Evolutionary conservation across 2,329 filamentous ascomycete species (phyloP), one percentile per base, ranked within the genome.

Genomic region (Penicillium palitans): DNA sequence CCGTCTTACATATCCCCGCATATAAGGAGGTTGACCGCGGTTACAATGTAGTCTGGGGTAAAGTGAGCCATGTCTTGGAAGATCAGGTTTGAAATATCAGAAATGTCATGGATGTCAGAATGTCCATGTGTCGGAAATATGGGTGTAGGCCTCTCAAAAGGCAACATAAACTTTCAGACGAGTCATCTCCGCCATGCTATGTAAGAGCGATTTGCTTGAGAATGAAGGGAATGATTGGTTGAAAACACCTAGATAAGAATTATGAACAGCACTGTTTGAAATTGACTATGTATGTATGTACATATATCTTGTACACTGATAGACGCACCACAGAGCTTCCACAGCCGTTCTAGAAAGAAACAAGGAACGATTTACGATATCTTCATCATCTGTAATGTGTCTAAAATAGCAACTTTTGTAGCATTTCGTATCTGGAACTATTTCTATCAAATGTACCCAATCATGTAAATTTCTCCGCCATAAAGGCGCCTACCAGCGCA

Each of bases 391-490:
- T 9, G 27, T 27, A 29, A 21, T 19, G n/a, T 12, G 53, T 47
- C 13, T 41, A 37, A 55, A 44, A 27, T 45, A 49, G 27, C 42
- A 55, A 63, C 60, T 66, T 63, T 66, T 64, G 33, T 58, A 54
- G 40, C 46, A 47, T 46, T 61, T 47, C 44, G n/a, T 37, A 29
- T 58, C n/a, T 45, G 48, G 39, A 60, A 60, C 24, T 33, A 42
- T 21, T 51, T 62, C 55, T 66, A 65, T 66, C 55, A 55, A 45
- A 55, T 58, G 47, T 52, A 52, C 55, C 49, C 55, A 54, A 31
- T 62, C 63, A 59, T 60, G 50, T 55, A 37, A 52, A 52, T 53
- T 59, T 46, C 35, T 61, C 55, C 25, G n/a, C 13, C 25, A 27
- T 37, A 29, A 29, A 51, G 19, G 19, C n/a, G 5, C 31, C 29